A percentile compares a stretch with the other conserved stretches of the same genome.
Evolutionary conservation across 441 rosid genomes (phyloP).

Genomic region (Pelargonium citronellum): DNA sequence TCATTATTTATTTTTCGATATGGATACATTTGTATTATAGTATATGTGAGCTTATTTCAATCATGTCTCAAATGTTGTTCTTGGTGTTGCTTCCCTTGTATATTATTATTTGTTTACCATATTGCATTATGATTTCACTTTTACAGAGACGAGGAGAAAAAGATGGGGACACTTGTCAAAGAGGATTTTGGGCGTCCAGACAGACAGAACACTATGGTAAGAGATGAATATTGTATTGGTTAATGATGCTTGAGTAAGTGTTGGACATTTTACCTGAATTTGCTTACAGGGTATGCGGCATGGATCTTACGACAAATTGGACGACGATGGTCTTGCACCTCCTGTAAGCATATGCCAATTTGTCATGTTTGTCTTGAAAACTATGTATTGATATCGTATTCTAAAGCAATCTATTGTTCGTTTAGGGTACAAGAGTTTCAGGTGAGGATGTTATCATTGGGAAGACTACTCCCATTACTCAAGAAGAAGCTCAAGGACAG

Average conservation of each 20-base stretch:
- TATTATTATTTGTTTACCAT: neutral
- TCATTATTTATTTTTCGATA: neutral
- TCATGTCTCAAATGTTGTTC: neutral
- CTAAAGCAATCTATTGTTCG: slow-evolving; percentile 17
- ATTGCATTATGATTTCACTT: slow-evolving; percentile 10
- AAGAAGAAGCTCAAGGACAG: slow-evolving; percentile 94
- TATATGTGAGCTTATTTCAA: neutral
- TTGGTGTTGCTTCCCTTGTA: slow-evolving; percentile 16
- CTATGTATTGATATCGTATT: slow-evolving; percentile 7
- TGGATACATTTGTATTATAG: neutral
- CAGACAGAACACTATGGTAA: slow-evolving; percentile 83
- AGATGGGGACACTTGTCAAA: slow-evolving; percentile 98
- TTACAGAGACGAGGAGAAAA: slow-evolving; percentile 93
- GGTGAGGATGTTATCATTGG: slow-evolving; percentile 98
- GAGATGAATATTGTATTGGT: slow-evolving; percentile 10
- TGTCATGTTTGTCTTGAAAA: neutral
- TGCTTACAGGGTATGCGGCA: slow-evolving; percentile 89
- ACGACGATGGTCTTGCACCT: slow-evolving; percentile 98
- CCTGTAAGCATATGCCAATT: slow-evolving; percentile 49
- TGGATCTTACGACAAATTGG: slow-evolving; percentile 96
- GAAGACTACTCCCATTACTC: slow-evolving; percentile 87
- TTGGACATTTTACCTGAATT: slow-evolving; percentile 22
- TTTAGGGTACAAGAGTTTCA: slow-evolving; percentile 88
- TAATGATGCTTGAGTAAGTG: slow-evolving; percentile 12
- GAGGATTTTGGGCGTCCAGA: slow-evolving; percentile 98